These are phyloP conservation scores for Camelina laxa DNA, from an alignment of 345 rosid species.

Conservation along the genomic window DNA sequence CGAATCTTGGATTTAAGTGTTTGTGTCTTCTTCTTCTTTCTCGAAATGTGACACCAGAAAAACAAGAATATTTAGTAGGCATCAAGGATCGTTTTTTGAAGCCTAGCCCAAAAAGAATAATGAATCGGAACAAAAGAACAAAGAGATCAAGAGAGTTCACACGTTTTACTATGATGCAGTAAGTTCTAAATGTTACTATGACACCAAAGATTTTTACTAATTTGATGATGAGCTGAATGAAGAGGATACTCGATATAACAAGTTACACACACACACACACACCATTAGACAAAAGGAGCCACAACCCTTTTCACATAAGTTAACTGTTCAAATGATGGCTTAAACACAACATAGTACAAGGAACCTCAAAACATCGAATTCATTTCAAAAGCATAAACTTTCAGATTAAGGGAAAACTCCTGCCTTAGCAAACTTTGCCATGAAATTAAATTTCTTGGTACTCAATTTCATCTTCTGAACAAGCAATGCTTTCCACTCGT, in stretches of 20 bases:
- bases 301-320: neutral
- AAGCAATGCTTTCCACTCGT: slow-evolving; percentile 26
- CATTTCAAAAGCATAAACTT: slow-evolving; percentile 3
- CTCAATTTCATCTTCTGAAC: neutral
- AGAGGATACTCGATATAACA: neutral
- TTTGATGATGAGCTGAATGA: no score
- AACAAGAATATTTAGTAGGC: neutral
- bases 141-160: neutral
- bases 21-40: neutral
- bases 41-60: neutral
- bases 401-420: neutral
- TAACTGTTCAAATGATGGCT: no score
- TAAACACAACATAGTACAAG: neutral
- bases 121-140: no score
- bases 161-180: neutral
- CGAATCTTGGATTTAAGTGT: neutral
- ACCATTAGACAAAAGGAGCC: slow-evolving; percentile 6
- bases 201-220: neutral
- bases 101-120: neutral
- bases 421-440: slow-evolving; percentile 14
- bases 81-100: neutral
- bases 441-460: slow-evolving; percentile 7
- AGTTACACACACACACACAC: neutral
- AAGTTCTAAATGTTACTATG: neutral
- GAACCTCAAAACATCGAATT: neutral